phyloP scores from a whole-genome alignment of 1,284 basidiomycete genomes.

The Tetrapyrgos nigripes region DNA sequence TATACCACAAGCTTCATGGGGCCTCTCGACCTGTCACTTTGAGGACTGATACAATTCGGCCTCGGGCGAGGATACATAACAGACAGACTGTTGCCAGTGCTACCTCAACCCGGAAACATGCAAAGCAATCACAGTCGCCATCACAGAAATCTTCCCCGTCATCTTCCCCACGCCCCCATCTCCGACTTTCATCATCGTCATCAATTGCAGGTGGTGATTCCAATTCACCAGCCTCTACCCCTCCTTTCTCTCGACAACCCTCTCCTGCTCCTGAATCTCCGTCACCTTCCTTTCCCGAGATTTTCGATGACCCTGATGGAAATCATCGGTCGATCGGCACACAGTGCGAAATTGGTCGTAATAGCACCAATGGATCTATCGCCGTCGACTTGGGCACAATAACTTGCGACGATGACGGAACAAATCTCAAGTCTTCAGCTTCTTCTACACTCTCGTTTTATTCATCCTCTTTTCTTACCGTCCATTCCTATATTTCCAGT shows the following conservation, averaged over 20 bases:
- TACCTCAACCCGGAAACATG: background rate
- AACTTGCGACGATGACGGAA: conserved; percentile 1
- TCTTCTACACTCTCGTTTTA: conserved; percentile 10
- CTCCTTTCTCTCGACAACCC: background rate
- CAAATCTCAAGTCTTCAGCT: conserved; percentile 3
- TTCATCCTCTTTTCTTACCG: conserved; percentile 9
- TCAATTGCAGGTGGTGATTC: background rate
- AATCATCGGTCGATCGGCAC: conserved; percentile 12
- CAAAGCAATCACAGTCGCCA: background rate
- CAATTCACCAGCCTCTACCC: background rate
- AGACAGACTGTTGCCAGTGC: background rate
- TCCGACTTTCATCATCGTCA: background rate
- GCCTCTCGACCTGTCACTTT: conserved; percentile 12
- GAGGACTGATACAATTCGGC: conserved; percentile 14
- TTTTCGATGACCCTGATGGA: background rate
- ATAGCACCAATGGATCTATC: background rate
- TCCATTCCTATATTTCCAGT: background rate
- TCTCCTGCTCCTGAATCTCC: background rate
- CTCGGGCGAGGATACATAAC: conserved; percentile 2
- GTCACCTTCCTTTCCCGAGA: background rate
- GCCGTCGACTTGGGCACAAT: conserved; percentile 10
- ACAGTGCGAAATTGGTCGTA: conserved; percentile 4
- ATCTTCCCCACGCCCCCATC: background rate
- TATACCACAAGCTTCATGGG: conserved; percentile 16
- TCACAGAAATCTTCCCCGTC: background rate